Base-by-base conservation (phyloP, 495 filamentous ascomycete species). In the Penicillium psychrofluorescens region DNA sequence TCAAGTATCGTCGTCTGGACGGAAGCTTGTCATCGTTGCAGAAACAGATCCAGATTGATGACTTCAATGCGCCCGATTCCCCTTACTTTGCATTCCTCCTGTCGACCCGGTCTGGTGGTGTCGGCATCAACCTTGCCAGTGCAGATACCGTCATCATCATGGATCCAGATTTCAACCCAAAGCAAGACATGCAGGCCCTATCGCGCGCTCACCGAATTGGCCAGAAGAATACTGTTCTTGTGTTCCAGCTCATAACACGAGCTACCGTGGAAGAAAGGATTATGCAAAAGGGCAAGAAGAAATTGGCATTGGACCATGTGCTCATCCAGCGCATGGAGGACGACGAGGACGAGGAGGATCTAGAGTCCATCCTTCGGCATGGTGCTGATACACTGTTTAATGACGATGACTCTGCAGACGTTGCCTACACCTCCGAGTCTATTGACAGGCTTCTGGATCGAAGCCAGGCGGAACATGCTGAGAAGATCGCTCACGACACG, bases 81-180 rank as follows among this genome's bases (percentile, higher is more conserved):
- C 88, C 1, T 1, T 67, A 88, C 8, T 97, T 97, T 55, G 90
- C 90, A 2, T 98, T 98, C 65, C 75, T 98, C 30, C 75, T 98
- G 1, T 91, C 86, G 1, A 98, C 92, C 7, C 90, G 87, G 47
- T 88, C 92, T 7, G 92, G 92, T 13, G 92, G 92, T 33, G 88
- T 90, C 2, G 94, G 92, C 11, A 95, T 98, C 66, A 98, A 98
- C 64, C 62, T 98, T 29, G 88, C 88, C 9, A 86, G 83, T 35
- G 94, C 92, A 2, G 97, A 97, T 66, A 96, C 95, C 70, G 90
- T 98, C 46, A 79, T 98, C 61, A 91, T 98, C 55, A 95, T 97
- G 56, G 92, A 98, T 62, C 86, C 85, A 39, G 83, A 78, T 27
- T 96, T 97, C 64, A 98, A 98, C 53, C 92, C 92, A 0, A 94